Base-by-base conservation (phyloP, 2,329 filamentous ascomycete species). In the Pseudopithomyces maydicus region DNA sequence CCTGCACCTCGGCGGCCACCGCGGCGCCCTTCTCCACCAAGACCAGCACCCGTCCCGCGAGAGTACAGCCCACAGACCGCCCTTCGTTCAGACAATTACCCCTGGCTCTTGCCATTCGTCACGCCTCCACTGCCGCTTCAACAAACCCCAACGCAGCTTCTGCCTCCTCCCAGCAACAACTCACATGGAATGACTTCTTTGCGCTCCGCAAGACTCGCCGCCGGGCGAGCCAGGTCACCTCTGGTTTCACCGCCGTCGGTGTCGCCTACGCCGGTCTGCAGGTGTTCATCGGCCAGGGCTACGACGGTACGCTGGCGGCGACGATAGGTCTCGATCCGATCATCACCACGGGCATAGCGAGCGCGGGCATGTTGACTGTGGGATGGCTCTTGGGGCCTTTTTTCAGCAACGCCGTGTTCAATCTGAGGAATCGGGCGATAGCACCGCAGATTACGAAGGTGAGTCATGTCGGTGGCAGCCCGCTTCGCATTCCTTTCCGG, bases 371-470 rank as follows among this genome's bases (percentile, higher is more conserved):
- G 63, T 86, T 89, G 53, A 90, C 88, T n/a, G 81, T 89, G 33
- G 95, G 95, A 4, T 99, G 95, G 95, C 80, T 99, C 46, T 80
- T 88, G 22, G 95, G 95, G 0, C 95, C 95, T 0, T 88, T 89
- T 64, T 75, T 97, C 39, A 95, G 95, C 3, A 92, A 89, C 63
- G 83, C 85, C 8, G 80, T 92, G 4, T 99, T 97, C 78, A 90
- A 91, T 71, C 65, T 90, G 61, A 81, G 89, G 70, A 90, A 96
- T 77, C 81, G 88, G 65, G 84, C 85, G 69, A 86, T 88, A 73
- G 88, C 88, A 78, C 79, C 77, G 51, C 87, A 92, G 67, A 93
- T 97, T 80, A 86, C 85, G 41, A 75, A 83, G 75, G 88, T 89
- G 74, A 70, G 86, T 81, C 38, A 20, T 3, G 26, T 4, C 8